Conservation (phyloP, 23 red algal genomes). For the Gracilariopsis chorda region DNA sequence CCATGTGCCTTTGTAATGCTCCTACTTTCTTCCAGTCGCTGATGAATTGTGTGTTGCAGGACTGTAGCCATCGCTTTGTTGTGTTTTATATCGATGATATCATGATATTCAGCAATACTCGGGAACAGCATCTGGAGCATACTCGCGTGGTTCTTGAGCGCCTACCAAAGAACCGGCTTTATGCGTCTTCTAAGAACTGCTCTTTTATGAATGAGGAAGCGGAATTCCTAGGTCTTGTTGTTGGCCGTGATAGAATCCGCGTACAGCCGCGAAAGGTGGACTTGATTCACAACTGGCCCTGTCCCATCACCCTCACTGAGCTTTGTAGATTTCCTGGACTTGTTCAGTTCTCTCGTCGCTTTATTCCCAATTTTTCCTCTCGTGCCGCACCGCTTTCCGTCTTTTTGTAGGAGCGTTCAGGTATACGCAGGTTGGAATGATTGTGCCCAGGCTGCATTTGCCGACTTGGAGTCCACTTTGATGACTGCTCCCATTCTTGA, state of each 20-base stretch:
- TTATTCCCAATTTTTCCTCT: not conserved
- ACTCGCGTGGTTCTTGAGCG: not conserved
- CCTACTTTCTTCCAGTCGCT: not conserved
- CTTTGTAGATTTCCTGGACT: slow-evolving; percentile 25
- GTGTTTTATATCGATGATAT: slow-evolving; percentile 1
- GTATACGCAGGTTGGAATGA: not conserved
- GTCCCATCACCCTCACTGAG: slow-evolving; percentile 7
- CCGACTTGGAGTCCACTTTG: not conserved
- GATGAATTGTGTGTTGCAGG: slow-evolving; percentile 14
- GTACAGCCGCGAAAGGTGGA: not conserved
- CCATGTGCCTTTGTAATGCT: slow-evolving; percentile 22
- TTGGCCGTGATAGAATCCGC: not conserved
- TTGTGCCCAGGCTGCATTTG: not conserved
- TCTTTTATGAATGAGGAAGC: not conserved
- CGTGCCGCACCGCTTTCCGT: not conserved
- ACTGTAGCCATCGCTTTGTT: not conserved
- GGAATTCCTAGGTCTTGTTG: not conserved
- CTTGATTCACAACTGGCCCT: not conserved
- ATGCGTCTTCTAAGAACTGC: slow-evolving; percentile 1
- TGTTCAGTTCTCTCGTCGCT: slow-evolving; percentile 2
- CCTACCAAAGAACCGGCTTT: not conserved
- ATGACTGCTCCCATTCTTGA: not conserved
- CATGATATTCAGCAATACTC: not conserved
- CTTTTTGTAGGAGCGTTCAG: not conserved
- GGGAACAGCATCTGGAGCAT: not conserved